Base-by-base conservation (phyloP, 306 rosid genomes). In the Canavalia ensiformis region DNA sequence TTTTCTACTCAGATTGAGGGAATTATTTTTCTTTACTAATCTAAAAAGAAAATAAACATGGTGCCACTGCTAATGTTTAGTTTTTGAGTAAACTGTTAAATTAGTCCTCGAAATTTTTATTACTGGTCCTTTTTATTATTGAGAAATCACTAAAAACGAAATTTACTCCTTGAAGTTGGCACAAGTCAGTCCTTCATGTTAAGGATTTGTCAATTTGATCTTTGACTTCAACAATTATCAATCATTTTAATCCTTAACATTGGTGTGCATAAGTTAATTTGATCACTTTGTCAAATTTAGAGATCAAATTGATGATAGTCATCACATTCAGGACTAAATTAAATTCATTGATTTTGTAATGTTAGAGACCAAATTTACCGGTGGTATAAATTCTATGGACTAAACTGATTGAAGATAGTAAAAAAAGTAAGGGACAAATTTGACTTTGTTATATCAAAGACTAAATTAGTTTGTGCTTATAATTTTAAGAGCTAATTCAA, bases 21-120 rank as follows among this genome's bases (percentile, higher is more conserved):
- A 37, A 2, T 37, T 28, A 35, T 18, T 81, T 11, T 66, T 66
- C 3, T 30, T 56, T 66, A 35, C n/a, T 60, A 33, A 46, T 66
- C 44, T 65, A 54, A 42, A 65, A 45, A 63, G 8, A 70, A 59
- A 69, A 58, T 45, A 33, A 59, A 25, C 34, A 18, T 18, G 59
- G 8, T 44, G 4, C 1, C 7, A 10, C 37, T 42, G 58, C 4
- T 6, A 7, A 64, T 65, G 49, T 39, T 39, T 35, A 63, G 5
- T 63, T 63, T 10, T 12, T 0, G 6, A 18, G 7, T 13, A 39
- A 39, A 65, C 71, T 30, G n/a, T 39, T 2, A 65, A 5, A 39
- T 37, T 37, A 64, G 11, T 2, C 11, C 8, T 13, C 0, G 12
- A 34, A 63, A 34, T 11, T 63, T 11, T 5, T 13, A 34, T 59